These are phyloP conservation scores for Rhododendron ferrugineum DNA, from an alignment of 148 eudicot genomes.

Conservation along the genomic window DNA sequence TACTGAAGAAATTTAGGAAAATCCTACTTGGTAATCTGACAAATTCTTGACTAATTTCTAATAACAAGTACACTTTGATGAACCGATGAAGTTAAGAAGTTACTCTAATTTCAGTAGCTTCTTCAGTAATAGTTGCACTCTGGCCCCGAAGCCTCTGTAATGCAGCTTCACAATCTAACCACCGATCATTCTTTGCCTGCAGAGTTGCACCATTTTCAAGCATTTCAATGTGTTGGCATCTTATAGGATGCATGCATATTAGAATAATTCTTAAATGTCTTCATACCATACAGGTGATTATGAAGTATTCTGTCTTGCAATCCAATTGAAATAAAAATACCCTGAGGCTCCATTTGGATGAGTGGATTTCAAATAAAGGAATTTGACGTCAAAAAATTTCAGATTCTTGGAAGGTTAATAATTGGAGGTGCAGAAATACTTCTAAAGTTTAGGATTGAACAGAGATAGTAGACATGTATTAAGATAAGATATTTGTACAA, in stretches of 20 bases:
- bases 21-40: not conserved
- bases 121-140: constrained; percentile 37
- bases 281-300: not conserved
- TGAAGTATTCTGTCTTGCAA: not conserved
- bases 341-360: not conserved
- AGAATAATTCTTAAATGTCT: not conserved
- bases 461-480: not conserved
- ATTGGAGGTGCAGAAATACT: not conserved
- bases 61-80: not conserved
- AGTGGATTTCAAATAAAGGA: not conserved
- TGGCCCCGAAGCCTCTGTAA: constrained; percentile 51
- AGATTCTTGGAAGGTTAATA: not conserved
- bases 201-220: constrained; percentile 5
- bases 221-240: not conserved
- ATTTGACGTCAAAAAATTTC: not conserved
- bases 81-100: constrained; percentile 8
- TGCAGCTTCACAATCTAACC: constrained; percentile 52
- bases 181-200: constrained; percentile 52
- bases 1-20: not conserved
- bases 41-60: not conserved
- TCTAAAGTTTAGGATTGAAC: not conserved
- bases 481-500: not conserved
- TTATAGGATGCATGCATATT: not conserved
- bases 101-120: constrained; percentile 65
- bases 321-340: not conserved